These are phyloP conservation scores for Coemansia sp. DNA, from an alignment of 192 early-diverging fungal species.

Conservation along the genomic window DNA sequence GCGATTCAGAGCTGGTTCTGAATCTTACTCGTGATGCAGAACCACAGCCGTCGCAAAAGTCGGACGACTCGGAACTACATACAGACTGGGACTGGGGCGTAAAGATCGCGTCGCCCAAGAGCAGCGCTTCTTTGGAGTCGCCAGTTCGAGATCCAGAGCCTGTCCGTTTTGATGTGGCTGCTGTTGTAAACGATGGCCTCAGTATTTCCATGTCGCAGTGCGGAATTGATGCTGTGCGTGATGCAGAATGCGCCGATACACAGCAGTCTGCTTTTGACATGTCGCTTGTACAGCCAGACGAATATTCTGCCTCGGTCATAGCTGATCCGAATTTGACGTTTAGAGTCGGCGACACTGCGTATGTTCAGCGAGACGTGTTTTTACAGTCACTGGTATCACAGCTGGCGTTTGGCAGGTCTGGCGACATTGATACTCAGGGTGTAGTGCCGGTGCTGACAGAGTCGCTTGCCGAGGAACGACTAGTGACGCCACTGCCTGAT, in stretches of 20 bases:
- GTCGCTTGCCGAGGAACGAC: not conserved
- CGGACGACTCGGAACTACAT: slow-evolving; percentile 17
- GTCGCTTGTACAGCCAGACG: slow-evolving; percentile 10
- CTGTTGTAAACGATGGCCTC: not conserved
- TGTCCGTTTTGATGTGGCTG: slow-evolving; percentile 3
- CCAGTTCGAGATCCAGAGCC: not conserved
- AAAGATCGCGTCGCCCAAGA: slow-evolving; percentile 7
- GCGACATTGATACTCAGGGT: not conserved
- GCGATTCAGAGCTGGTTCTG: slow-evolving; percentile 36
- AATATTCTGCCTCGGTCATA: slow-evolving; percentile 24
- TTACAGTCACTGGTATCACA: slow-evolving; percentile 39
- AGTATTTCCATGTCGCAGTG: slow-evolving; percentile 34
- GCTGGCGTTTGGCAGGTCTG: slow-evolving; percentile 31
- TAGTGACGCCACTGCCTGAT: not conserved
- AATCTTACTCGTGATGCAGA: not conserved
- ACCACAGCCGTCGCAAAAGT: not conserved
- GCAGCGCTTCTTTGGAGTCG: not conserved
- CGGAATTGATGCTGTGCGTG: slow-evolving; percentile 29
- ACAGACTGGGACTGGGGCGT: slow-evolving; percentile 56
- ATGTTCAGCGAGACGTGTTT: slow-evolving; percentile 35
- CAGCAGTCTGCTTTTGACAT: slow-evolving; percentile 20
- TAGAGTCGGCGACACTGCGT: slow-evolving; percentile 13
- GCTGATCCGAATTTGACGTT: slow-evolving; percentile 35
- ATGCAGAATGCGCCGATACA: not conserved
- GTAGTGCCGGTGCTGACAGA: not conserved